Conservation (phyloP, 108 stramenopile species). For the Discostella pseudostelligera region DNA sequence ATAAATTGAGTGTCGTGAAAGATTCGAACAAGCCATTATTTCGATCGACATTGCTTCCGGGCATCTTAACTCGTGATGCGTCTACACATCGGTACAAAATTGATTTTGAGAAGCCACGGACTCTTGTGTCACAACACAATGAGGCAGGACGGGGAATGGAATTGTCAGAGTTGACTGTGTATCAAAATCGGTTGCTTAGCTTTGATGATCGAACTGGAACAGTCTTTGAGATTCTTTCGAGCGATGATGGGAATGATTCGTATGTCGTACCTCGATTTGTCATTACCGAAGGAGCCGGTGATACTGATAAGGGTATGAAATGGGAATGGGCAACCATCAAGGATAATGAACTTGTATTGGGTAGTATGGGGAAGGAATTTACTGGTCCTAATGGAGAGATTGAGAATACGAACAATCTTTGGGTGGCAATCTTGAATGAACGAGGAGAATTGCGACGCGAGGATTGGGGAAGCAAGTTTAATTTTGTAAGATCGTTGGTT, state of each 20-base stretch:
- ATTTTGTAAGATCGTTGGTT: constrained; percentile 76
- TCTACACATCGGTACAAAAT: constrained; percentile 51
- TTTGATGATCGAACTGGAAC: constrained; percentile 95
- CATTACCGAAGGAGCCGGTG: constrained; percentile 91
- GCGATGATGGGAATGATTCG: constrained; percentile 54
- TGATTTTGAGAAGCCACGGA: constrained; percentile 54
- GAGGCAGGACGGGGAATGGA: constrained; percentile 96
- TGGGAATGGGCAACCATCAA: constrained; percentile 96
- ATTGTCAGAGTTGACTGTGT: constrained; percentile 85
- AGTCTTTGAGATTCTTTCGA: constrained; percentile 91
- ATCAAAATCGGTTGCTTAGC: constrained; percentile 79
- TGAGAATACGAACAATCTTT: constrained; percentile 89
- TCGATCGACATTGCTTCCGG: constrained; percentile 67
- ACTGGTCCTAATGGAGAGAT: constrained; percentile 77
- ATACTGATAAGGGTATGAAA: constrained; percentile 95
- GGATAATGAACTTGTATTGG: constrained; percentile 85
- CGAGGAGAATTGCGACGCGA: constrained; percentile 68
- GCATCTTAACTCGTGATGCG: constrained; percentile 51
- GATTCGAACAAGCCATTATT: constrained; percentile 68
- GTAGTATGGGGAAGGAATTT: constrained; percentile 94
- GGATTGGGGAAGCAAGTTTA: constrained; percentile 82
- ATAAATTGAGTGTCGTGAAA: constrained; percentile 65
- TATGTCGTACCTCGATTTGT: constrained; percentile 89
- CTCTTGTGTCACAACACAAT: constrained; percentile 83
- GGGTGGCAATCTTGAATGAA: constrained; percentile 80